These are phyloP conservation scores for Podosphaera fusca DNA, from an alignment of 2,329 filamentous ascomycete genomes.

Conservation along the genomic window DNA sequence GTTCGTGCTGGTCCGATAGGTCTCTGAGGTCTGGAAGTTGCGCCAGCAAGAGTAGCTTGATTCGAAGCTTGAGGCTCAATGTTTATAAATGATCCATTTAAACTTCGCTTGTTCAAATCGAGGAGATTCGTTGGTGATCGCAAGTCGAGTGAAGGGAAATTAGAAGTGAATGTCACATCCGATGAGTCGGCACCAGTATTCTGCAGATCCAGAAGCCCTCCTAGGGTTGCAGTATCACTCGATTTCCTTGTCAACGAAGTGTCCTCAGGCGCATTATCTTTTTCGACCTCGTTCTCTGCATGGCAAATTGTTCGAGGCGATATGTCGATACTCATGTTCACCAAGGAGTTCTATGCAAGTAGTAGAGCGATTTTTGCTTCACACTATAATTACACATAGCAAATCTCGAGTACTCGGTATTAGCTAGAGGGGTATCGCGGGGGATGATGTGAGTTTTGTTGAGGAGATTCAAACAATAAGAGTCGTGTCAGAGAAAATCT, in stretches of 20 bases:
- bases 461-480: not conserved
- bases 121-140: constrained; percentile 9
- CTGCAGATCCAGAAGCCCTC: constrained; percentile 14
- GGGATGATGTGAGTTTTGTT: not conserved
- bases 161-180: constrained; percentile 3
- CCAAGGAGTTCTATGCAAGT: constrained; percentile 1
- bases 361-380: not conserved
- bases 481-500: not conserved
- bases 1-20: constrained; percentile 48
- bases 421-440: not conserved
- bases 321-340: constrained; percentile 20
- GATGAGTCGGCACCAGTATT: constrained; percentile 4
- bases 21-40: constrained; percentile 34
- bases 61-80: constrained; percentile 8
- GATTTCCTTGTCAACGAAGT: constrained; percentile 17
- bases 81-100: constrained; percentile 7
- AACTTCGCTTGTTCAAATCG: constrained; percentile 18
- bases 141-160: constrained; percentile 9
- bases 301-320: constrained; percentile 35
- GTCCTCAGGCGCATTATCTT: constrained; percentile 21
- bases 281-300: constrained; percentile 23
- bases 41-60: constrained; percentile 20
- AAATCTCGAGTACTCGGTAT: not conserved
- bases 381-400: not conserved
- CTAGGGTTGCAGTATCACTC: constrained; percentile 25